A percentile compares a stretch with the other conserved stretches of the same genome.
These are phyloP conservation scores for Parasitella parasitica DNA, from an alignment of 371 early-diverging fungal species.

Conservation along the genomic window DNA sequence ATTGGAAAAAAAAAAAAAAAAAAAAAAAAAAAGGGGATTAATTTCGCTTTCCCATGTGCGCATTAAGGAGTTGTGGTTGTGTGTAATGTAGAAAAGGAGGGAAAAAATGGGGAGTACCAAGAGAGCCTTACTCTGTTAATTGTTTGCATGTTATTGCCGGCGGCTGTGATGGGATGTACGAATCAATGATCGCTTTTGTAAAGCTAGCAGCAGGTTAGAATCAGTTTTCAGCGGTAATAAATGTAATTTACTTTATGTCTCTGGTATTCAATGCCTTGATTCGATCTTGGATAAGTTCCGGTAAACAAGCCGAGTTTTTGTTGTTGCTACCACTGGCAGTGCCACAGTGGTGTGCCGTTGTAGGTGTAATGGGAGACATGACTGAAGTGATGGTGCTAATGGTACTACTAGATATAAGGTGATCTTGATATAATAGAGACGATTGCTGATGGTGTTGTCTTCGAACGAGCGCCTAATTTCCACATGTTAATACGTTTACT, in stretches of 20 bases:
- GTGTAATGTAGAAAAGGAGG: background rate
- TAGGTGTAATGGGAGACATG: slow-evolving; percentile 22
- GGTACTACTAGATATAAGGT: slow-evolving; percentile 20
- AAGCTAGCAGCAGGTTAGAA: slow-evolving; percentile 5
- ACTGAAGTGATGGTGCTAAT: slow-evolving; percentile 17
- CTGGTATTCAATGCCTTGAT: slow-evolving; percentile 18
- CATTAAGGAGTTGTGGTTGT: background rate
- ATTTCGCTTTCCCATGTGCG: background rate
- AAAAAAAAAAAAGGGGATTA: background rate
- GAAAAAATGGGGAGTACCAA: background rate
- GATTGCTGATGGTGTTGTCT: background rate
- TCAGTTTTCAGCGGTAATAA: too few species aligned
- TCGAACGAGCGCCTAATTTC: slow-evolving; percentile 4
- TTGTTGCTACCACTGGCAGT: background rate
- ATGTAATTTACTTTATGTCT: slow-evolving; percentile 11
- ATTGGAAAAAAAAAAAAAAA: background rate
- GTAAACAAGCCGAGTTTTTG: slow-evolving; percentile 14
- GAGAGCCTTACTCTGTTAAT: slow-evolving; percentile 2
- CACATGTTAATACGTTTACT: background rate
- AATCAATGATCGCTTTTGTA: slow-evolving; percentile 12
- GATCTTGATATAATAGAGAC: slow-evolving; percentile 16
- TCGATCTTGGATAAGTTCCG: slow-evolving; percentile 18
- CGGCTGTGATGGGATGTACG: slow-evolving; percentile 1
- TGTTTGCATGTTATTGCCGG: background rate
- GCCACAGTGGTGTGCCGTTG: background rate